These are phyloP conservation scores for Yamadazyma triangularis DNA, from an alignment of 1,139 yeast genomes.

Conservation along the genomic window DNA sequence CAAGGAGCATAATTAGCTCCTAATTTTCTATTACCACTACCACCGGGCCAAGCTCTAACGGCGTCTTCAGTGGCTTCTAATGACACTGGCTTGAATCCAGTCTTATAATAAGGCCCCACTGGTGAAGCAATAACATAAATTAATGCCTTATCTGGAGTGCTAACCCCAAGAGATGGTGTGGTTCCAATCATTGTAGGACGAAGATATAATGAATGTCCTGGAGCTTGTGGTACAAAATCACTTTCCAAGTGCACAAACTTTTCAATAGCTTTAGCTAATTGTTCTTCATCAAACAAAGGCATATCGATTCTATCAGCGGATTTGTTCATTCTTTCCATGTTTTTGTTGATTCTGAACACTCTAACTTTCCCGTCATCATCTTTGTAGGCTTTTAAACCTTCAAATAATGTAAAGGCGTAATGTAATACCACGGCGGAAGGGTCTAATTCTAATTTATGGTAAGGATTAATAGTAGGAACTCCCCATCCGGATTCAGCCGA, in stretches of 20 bases:
- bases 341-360: conserved; percentile 85
- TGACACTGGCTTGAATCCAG: conserved; percentile 91
- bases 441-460: conserved; percentile 68
- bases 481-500: conserved; percentile 76
- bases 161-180: conserved; percentile 78
- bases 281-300: conserved; percentile 78
- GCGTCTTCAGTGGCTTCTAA: conserved; percentile 94
- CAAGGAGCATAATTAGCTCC: conserved; percentile 99
- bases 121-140: conserved; percentile 88
- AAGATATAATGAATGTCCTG: conserved; percentile 86
- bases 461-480: conserved; percentile 79
- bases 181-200: conserved; percentile 97
- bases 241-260: conserved; percentile 71
- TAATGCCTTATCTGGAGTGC: conserved; percentile 73
- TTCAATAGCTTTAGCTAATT: conserved; percentile 67
- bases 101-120: conserved; percentile 87
- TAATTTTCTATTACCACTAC: conserved; percentile 90
- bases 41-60: conserved; percentile 99
- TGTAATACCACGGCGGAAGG: conserved; percentile 91
- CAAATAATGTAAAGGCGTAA: conserved; percentile 92
- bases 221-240: conserved; percentile 73
- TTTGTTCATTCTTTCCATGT: conserved; percentile 86
- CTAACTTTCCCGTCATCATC: conserved; percentile 66
- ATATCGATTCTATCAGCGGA: conserved; percentile 84
- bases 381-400: conserved; percentile 93